Conservation (phyloP, 1,139 yeast genomes). For the Geotrichum fermentans region DNA sequence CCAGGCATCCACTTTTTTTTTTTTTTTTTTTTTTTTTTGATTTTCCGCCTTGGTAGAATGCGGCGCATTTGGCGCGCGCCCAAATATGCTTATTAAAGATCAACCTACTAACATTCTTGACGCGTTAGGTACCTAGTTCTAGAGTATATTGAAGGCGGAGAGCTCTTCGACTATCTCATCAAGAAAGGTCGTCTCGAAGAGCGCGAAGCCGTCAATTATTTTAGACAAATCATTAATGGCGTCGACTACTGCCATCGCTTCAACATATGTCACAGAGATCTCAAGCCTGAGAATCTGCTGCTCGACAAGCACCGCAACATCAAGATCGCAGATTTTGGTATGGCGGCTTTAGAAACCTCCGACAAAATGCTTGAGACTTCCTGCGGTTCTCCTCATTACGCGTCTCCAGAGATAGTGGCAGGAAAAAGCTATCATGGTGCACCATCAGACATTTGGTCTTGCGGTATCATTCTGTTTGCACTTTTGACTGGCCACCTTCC, state of each 20-base stretch:
- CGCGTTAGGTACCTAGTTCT: conserved; percentile 60
- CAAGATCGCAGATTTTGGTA: conserved; percentile 97
- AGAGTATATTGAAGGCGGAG: conserved; percentile 98
- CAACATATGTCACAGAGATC: conserved; percentile 86
- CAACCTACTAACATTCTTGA: background rate
- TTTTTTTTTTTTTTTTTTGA: background rate
- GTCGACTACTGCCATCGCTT: conserved; percentile 90
- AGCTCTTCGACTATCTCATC: conserved; percentile 83
- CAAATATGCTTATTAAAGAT: background rate
- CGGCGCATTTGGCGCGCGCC: background rate
- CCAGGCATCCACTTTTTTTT: background rate
- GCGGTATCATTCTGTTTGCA: conserved; percentile 93
- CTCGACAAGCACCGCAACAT: conserved; percentile 83
- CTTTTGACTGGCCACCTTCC: conserved; percentile 91
- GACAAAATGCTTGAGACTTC: conserved; percentile 85
- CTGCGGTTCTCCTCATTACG: conserved; percentile 98
- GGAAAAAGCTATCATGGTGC: conserved; percentile 95
- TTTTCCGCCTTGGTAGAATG: background rate
- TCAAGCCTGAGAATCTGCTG: conserved; percentile 89
- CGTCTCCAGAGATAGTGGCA: conserved; percentile 95
- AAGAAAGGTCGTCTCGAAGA: conserved; percentile 86
- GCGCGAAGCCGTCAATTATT: conserved; percentile 81
- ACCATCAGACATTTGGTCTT: conserved; percentile 97
- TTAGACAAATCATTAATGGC: conserved; percentile 87
- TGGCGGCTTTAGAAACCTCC: conserved; percentile 93